Conservation (phyloP, 2,329 filamentous ascomycete species). For the Fusarium kyushuense region DNA sequence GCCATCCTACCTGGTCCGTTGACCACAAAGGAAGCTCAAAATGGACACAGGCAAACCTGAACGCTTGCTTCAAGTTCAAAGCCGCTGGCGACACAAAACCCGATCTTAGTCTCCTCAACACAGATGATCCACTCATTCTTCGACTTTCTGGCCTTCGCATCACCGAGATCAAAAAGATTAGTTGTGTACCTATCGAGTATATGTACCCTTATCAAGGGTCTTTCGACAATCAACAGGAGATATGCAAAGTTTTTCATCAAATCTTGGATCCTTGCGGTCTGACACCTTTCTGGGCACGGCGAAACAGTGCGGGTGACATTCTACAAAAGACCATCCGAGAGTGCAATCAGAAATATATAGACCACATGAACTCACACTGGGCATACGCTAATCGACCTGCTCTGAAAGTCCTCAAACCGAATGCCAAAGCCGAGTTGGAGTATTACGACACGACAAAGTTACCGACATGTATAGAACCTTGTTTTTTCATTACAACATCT, state of each 20-base stretch:
- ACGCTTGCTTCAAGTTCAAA: constrained; percentile 21
- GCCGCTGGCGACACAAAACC: constrained; percentile 18
- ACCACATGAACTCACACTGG: constrained; percentile 30
- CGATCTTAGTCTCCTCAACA: constrained; percentile 6
- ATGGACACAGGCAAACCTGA: constrained; percentile 20
- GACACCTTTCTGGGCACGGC: constrained; percentile 20
- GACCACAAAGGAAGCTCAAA: constrained; percentile 22
- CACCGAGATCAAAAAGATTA: constrained; percentile 11
- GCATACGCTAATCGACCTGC: not conserved
- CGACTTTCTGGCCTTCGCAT: constrained; percentile 8
- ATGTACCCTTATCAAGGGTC: constrained; percentile 18
- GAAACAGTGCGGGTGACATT: not conserved
- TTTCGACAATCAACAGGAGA: not conserved
- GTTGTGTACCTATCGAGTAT: constrained; percentile 18
- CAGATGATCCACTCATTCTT: not conserved
- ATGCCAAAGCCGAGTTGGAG: fast-evolving
- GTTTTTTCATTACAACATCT: constrained; percentile 26
- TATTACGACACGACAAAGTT: constrained; percentile 17
- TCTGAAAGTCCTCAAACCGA: not conserved
- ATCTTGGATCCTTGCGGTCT: constrained; percentile 33
- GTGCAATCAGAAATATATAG: constrained; percentile 18
- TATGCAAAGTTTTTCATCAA: constrained; percentile 17
- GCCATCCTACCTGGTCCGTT: constrained; percentile 27
- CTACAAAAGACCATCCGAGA: not conserved
- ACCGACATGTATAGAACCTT: constrained; percentile 13